These are phyloP conservation scores for Miscanthus lutarioriparius DNA, from an alignment of 176 grass and related monocot genomes.

Conservation along the genomic window DNA sequence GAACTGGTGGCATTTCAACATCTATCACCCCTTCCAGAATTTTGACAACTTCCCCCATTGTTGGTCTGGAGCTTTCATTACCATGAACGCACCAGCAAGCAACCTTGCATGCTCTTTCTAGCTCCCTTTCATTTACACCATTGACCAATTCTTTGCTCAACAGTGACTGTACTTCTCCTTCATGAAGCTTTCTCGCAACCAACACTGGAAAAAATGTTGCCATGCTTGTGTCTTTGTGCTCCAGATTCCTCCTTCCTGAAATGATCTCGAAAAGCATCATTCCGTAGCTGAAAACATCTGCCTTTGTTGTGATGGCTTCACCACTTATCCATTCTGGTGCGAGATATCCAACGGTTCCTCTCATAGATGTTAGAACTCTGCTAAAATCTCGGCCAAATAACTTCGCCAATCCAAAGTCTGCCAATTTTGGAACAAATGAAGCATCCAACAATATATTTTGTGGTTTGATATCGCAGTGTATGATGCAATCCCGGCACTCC, in stretches of 20 bases:
- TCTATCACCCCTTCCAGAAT: slow-evolving; percentile 39
- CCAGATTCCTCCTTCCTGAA: slow-evolving; percentile 30
- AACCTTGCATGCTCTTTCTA: slow-evolving; percentile 35
- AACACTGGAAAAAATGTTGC: slow-evolving; percentile 20
- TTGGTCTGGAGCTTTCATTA: slow-evolving; percentile 27
- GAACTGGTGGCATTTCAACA: slow-evolving; percentile 29
- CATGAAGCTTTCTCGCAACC: slow-evolving; percentile 19
- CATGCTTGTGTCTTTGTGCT: background rate
- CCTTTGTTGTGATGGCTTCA: slow-evolving; percentile 38
- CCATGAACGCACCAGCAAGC: slow-evolving; percentile 49
- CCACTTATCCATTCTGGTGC: slow-evolving; percentile 49
- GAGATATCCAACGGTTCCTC: slow-evolving; percentile 41
- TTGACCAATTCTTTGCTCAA: background rate
- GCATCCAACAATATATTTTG: slow-evolving; percentile 46
- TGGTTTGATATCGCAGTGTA: slow-evolving; percentile 57
- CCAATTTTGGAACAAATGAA: slow-evolving; percentile 38
- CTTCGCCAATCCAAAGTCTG: slow-evolving; percentile 42
- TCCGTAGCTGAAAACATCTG: slow-evolving; percentile 49
- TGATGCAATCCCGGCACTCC: slow-evolving; percentile 46
- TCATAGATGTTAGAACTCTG: slow-evolving; percentile 40
- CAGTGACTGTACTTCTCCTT: slow-evolving; percentile 8
- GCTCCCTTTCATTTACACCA: background rate
- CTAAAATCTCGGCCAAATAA: slow-evolving; percentile 37
- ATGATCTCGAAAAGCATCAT: slow-evolving; percentile 52
- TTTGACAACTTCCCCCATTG: slow-evolving; percentile 43